phyloP scores from a whole-genome alignment of 306 rosid genomes.

The Morella rubra region DNA sequence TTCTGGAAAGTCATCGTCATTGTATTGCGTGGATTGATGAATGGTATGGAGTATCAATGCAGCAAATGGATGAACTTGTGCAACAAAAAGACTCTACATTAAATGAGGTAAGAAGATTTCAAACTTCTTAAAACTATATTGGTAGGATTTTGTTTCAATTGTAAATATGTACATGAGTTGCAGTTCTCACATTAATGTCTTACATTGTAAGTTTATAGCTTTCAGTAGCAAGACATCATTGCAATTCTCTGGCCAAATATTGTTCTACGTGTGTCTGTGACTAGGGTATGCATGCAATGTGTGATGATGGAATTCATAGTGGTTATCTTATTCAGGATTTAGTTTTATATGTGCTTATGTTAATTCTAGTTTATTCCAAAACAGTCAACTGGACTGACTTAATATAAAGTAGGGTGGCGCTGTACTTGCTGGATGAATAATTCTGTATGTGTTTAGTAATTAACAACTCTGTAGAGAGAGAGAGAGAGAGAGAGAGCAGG shows the following conservation, averaged over 20 bases:
- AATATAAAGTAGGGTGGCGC: not conserved
- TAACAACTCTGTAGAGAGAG: not conserved
- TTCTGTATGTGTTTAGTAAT: not conserved
- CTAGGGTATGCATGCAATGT: not conserved
- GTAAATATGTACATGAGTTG: not conserved
- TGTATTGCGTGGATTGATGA: slow-evolving; percentile 49
- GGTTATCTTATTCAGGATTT: not conserved
- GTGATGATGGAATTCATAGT: not conserved
- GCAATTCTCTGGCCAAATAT: not conserved
- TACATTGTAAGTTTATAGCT: not conserved
- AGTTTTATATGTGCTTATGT: not conserved
- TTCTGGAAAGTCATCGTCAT: slow-evolving; percentile 44
- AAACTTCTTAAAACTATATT: not conserved
- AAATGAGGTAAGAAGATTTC: slow-evolving; percentile 31
- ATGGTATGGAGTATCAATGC: slow-evolving; percentile 45
- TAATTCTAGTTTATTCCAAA: not conserved
- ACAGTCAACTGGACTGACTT: not conserved
- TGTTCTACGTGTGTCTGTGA: not conserved
- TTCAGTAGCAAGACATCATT: not conserved
- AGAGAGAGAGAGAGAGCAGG: not conserved
- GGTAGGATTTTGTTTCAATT: not conserved
- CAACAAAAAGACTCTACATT: slow-evolving; percentile 17
- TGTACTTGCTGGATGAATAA: not conserved
- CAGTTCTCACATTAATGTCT: not conserved
- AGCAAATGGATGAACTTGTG: slow-evolving; percentile 35